phyloP scores from a whole-genome alignment of 169 alveolate species.

The Sarcocystis neurona region DNA sequence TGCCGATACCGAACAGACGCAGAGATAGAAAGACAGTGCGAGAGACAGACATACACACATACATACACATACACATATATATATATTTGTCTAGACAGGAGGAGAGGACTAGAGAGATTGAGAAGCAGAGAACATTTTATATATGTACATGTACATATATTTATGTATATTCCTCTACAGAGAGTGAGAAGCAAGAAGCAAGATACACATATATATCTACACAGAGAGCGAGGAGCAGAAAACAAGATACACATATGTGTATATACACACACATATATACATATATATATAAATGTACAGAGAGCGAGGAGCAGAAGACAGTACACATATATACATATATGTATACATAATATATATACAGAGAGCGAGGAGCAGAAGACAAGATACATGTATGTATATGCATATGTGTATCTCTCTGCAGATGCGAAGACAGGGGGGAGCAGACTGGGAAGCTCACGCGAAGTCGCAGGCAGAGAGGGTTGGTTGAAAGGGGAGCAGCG shows the following conservation, averaged over 20 bases:
- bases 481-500: conserved; percentile 67
- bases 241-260: not conserved
- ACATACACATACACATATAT: conserved; percentile 7
- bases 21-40: too few relatives aligned
- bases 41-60: too few relatives aligned
- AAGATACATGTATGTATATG: not conserved
- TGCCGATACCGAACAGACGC: too few relatives aligned
- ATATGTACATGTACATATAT: not conserved
- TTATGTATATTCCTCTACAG: not conserved
- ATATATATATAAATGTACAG: too few relatives aligned
- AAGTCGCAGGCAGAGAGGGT: conserved; percentile 69
- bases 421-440: too few relatives aligned
- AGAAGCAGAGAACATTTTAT: not conserved
- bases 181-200: not conserved
- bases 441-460: too few relatives aligned
- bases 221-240: not conserved
- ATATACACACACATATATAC: not conserved
- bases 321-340: not conserved
- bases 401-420: too few relatives aligned
- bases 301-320: not conserved
- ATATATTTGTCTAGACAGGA: too few relatives aligned
- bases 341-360: not conserved
- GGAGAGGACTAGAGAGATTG: not conserved
- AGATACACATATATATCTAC: too few relatives aligned
- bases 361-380: not conserved